These are phyloP conservation scores for Aspergillus uvarum DNA, from an alignment of 2,329 filamentous ascomycete species.

Conservation along the genomic window DNA sequence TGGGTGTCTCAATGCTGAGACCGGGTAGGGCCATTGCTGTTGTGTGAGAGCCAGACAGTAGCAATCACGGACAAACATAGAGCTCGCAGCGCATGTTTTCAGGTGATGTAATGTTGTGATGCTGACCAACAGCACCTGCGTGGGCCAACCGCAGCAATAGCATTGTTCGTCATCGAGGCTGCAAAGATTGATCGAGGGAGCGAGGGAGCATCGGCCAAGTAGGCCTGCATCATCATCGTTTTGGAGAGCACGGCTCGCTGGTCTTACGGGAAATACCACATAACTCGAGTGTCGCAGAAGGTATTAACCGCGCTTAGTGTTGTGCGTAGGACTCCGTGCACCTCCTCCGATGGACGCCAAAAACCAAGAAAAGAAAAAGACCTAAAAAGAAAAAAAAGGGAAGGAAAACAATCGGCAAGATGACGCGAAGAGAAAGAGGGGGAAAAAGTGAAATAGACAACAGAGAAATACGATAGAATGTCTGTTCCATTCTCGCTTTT, in stretches of 20 bases:
- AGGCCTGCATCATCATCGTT: not conserved
- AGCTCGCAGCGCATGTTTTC: not conserved
- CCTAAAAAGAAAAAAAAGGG: not conserved
- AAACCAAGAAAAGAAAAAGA: not conserved
- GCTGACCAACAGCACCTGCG: not conserved
- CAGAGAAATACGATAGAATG: not conserved
- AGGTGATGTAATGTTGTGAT: not conserved
- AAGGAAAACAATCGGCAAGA: not conserved
- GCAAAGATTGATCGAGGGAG: not conserved
- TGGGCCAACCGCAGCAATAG: not conserved
- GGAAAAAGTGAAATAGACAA: not conserved
- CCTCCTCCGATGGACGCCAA: not conserved
- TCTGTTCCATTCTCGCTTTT: not conserved
- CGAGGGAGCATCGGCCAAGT: not conserved
- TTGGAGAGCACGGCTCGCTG: not conserved
- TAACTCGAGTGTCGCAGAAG: not conserved
- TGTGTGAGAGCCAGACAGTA: not conserved
- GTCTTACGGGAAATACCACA: not conserved
- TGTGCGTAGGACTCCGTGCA: not conserved
- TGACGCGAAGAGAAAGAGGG: not conserved
- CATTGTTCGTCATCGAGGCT: slow-evolving; percentile 1
- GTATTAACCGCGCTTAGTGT: slow-evolving; percentile 1
- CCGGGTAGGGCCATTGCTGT: not conserved
- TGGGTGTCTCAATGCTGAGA: not conserved
- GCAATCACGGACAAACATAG: not conserved